A percentile compares a stretch with the other conserved stretches of the same genome.
These are phyloP conservation scores for Suhomyces xylopsoci DNA, from an alignment of 805 yeast genomes.

Conservation along the genomic window DNA sequence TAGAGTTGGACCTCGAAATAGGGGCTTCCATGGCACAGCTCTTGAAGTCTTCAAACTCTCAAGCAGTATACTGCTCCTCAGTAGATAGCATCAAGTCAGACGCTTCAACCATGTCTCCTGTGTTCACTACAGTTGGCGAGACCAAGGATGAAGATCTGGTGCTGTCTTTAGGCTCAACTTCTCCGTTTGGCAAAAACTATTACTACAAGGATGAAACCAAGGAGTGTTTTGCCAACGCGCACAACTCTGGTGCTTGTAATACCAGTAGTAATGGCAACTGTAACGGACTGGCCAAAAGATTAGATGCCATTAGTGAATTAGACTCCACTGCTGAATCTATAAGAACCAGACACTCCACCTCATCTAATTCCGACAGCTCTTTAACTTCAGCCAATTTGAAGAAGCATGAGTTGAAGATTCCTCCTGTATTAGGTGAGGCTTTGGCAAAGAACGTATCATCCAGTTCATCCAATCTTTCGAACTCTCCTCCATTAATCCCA, in stretches of 20 bases:
- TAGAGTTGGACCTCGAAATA: constrained; percentile 39
- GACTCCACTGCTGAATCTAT: constrained; percentile 22
- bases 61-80: constrained; percentile 33
- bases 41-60: constrained; percentile 10
- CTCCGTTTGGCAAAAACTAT: constrained; percentile 13
- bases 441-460: constrained; percentile 12
- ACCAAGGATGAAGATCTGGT: constrained; percentile 36
- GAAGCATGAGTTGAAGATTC: constrained; percentile 7
- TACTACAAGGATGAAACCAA: constrained; percentile 5
- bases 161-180: constrained; percentile 31
- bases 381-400: constrained; percentile 10
- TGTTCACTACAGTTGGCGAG: constrained; percentile 29
- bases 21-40: constrained; percentile 47
- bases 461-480: constrained; percentile 16
- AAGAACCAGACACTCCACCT: constrained; percentile 9
- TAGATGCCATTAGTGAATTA: constrained; percentile 11
- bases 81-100: constrained; percentile 41
- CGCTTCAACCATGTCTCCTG: constrained; percentile 28
- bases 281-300: constrained; percentile 1
- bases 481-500: constrained; percentile 21
- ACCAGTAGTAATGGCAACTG: background rate
- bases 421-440: constrained; percentile 1
- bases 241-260: background rate
- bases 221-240: background rate
- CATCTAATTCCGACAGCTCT: constrained; percentile 7